Base-by-base conservation (phyloP, 257 asterid species). In the Przewalskia tangutica region DNA sequence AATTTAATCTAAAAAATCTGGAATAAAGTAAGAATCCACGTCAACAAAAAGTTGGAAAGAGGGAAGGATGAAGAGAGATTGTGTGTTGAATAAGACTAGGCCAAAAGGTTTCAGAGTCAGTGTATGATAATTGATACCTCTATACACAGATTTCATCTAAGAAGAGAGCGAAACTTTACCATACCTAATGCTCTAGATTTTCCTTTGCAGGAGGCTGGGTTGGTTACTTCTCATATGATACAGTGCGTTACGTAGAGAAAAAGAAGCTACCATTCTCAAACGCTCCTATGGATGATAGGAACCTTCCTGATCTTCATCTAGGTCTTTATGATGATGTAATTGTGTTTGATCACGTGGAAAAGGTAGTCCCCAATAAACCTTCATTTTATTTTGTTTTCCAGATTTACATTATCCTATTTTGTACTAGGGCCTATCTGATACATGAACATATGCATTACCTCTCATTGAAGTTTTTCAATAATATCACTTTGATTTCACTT, bases 281-380 rank as follows among this genome's bases (percentile, higher is more conserved):
- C 65, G 98, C 99, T 84, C 98, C 98, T 10, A 14, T 67, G 77
- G 99, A 96, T 88, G 99, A 96, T 83, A 87, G 99, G 82, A 88
- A 89, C 87, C 97, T 96, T 84, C 97, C 99, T 58, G 98, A 96
- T 68, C 84, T 96, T 89, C 99, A 96, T 86, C 93, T 96, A 56
- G 98, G 99, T 77, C 97, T 96, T 76, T 96, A 96, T 90, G 98
- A 96, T 82, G 94, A 94, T 64, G 94, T 96, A 5, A 86, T 96
- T 73, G 99, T 96, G 86, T 96, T 96, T 88, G 99, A 96, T 90
- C 97, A 94, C 56, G 98, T 94, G 91, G 97, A 96, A 77, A 96
- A 96, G 99, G 99, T 96, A 44, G 44, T 71, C 18, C 55, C 34
- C n/a, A 1, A 40, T 81, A 81, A 64, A 75, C 60, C 36, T 0